Conservation (phyloP, 2,329 filamentous ascomycete species). For the Colletotrichum sp. region DNA sequence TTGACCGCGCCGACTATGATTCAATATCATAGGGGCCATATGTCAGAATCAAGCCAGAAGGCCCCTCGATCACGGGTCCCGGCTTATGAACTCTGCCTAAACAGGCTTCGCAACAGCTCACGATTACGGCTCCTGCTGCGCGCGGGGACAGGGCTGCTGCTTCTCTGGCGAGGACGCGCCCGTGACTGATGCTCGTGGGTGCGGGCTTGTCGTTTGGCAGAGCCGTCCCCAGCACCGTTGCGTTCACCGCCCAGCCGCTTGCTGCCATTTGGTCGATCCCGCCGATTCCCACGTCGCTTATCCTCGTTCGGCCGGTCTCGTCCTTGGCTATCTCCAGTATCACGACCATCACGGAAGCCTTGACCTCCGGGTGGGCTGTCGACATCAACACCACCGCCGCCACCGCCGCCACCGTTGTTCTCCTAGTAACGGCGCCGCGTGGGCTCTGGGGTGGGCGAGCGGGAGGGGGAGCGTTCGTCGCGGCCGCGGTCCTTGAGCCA, state of each 20-base stretch:
- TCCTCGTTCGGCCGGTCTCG: not conserved
- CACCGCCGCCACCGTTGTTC: not conserved
- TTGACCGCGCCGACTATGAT: not conserved
- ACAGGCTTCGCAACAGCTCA: not conserved
- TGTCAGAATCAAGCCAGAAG: not conserved
- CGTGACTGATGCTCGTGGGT: not conserved
- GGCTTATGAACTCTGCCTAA: not conserved
- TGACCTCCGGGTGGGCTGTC: not conserved
- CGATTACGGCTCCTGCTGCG: not conserved
- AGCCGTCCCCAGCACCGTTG: not conserved
- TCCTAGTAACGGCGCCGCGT: conserved; percentile 71
- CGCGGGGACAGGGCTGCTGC: not conserved
- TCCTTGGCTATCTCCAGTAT: not conserved
- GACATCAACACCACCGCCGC: not conserved
- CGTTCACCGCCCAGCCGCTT: not conserved
- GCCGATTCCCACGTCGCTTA: not conserved
- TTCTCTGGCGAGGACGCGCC: not conserved
- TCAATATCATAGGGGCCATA: not conserved
- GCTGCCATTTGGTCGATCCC: not conserved
- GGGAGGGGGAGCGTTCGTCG: conserved; percentile 80
- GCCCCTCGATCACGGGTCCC: not conserved
- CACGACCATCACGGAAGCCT: not conserved
- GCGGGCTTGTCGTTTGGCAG: not conserved
- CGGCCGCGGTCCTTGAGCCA: conserved; percentile 87
- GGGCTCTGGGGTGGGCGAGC: conserved; percentile 88